Evolutionary conservation across 441 rosid genomes (phyloP).

Genomic region (Croton setiger): DNA sequence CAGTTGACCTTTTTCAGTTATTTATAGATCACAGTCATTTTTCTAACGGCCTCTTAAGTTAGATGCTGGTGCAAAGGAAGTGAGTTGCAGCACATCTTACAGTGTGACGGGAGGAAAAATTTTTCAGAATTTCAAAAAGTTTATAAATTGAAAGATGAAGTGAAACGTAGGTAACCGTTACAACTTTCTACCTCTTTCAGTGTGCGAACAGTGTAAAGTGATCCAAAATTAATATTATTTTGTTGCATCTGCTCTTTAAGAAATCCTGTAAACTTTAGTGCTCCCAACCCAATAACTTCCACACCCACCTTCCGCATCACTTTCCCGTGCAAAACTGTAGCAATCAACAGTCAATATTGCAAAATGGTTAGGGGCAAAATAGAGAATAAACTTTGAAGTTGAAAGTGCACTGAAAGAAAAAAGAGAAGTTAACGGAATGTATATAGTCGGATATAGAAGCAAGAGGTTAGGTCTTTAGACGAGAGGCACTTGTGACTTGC

Average conservation of each 20-base stretch:
- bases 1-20: background rate
- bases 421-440: background rate
- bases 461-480: background rate
- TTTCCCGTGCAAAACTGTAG: constrained; percentile 78
- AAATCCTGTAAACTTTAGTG: constrained; percentile 77
- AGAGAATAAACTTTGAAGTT: constrained; percentile 9
- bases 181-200: constrained; percentile 64
- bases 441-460: background rate
- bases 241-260: constrained; percentile 80
- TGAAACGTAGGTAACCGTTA: background rate
- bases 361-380: background rate
- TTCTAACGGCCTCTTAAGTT: background rate
- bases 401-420: background rate
- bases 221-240: constrained; percentile 60
- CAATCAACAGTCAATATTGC: constrained; percentile 9
- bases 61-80: background rate
- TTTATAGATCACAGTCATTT: background rate
- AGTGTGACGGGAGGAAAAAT: background rate
- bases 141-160: background rate
- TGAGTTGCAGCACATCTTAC: constrained; percentile 4
- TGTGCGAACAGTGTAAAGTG: constrained; percentile 77
- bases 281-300: constrained; percentile 79
- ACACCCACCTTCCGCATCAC: constrained; percentile 89
- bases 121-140: constrained; percentile 5
- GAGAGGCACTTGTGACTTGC: background rate